Percentiles rank a stretch among this genome's conserved stretches.
Conservation (phyloP, 805 yeast species). For the Scheffersomyces spartinae region DNA sequence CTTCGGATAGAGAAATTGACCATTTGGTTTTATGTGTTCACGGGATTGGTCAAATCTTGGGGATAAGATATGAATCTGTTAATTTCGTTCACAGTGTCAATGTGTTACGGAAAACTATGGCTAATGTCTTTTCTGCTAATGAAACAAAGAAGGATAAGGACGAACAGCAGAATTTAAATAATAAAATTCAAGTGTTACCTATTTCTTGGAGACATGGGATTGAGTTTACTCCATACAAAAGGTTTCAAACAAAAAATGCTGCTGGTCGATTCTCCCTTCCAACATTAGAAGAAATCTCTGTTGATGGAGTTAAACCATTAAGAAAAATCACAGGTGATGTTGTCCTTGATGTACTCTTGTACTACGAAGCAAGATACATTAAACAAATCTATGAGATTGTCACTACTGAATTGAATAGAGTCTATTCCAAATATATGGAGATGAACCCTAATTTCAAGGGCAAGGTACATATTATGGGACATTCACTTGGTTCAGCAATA, state of each 20-base stretch:
- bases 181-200: slow-evolving; percentile 75
- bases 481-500: slow-evolving; percentile 84
- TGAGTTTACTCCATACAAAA: slow-evolving; percentile 43
- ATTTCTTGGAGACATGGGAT: slow-evolving; percentile 83
- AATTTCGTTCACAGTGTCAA: slow-evolving; percentile 82
- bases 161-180: too few species aligned
- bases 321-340: slow-evolving; percentile 80
- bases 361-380: slow-evolving; percentile 57
- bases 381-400: slow-evolving; percentile 53
- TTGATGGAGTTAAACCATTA: slow-evolving; percentile 66
- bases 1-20: slow-evolving; percentile 36
- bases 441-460: slow-evolving; percentile 70
- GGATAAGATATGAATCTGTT: slow-evolving; percentile 65
- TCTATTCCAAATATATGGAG: slow-evolving; percentile 45
- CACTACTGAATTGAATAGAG: slow-evolving; percentile 47
- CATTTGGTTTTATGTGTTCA: slow-evolving; percentile 81
- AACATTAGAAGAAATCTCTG: slow-evolving; percentile 57
- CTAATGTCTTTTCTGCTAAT: slow-evolving; percentile 35
- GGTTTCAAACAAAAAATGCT: slow-evolving; percentile 20
- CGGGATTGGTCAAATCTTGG: slow-evolving; percentile 88
- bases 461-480: slow-evolving; percentile 75
- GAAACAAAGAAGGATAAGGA: too few species aligned
- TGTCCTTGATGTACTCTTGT: slow-evolving; percentile 69
- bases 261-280: slow-evolving; percentile 40
- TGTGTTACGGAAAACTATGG: slow-evolving; percentile 47